These are phyloP conservation scores for Paraurostyla sp. DNA, from an alignment of 73 alveolate species.

Conservation along the genomic window DNA sequence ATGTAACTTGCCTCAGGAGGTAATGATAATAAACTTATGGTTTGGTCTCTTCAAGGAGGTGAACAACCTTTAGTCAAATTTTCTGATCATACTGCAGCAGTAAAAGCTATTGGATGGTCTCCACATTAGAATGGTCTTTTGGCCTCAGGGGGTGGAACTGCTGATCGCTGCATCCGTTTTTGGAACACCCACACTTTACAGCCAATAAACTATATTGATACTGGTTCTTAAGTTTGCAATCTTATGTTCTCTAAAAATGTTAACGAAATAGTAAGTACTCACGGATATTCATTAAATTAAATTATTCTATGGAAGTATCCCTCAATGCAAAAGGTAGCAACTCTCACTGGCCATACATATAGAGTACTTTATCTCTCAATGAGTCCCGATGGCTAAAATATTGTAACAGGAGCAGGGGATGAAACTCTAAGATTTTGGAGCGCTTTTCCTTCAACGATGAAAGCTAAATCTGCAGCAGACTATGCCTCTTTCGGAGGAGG, in stretches of 20 bases:
- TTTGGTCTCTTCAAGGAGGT: slow-evolving; percentile 83
- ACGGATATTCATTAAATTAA: slow-evolving; percentile 94
- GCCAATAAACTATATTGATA: slow-evolving; percentile 86
- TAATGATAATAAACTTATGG: slow-evolving; percentile 91
- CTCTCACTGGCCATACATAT: slow-evolving; percentile 95
- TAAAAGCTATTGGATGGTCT: slow-evolving; percentile 98
- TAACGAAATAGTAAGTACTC: slow-evolving; percentile 96
- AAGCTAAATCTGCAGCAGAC: background rate
- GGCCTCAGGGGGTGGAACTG: slow-evolving; percentile 98
- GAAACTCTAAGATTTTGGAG: slow-evolving; percentile 98
- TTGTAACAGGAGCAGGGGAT: slow-evolving; percentile 98
- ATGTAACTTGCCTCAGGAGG: slow-evolving; percentile 95
- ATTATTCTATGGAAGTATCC: slow-evolving; percentile 97
- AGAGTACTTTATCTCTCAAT: slow-evolving; percentile 95
- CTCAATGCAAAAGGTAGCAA: slow-evolving; percentile 90
- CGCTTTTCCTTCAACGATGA: slow-evolving; percentile 84
- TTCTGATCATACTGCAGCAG: slow-evolving; percentile 96
- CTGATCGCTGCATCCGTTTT: slow-evolving; percentile 96
- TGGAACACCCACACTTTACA: slow-evolving; percentile 93
- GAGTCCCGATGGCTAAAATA: slow-evolving; percentile 95
- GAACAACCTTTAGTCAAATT: slow-evolving; percentile 75
- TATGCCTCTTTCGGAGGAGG: background rate
- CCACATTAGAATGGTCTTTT: slow-evolving; percentile 94
- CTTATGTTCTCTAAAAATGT: slow-evolving; percentile 91
- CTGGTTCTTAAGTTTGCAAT: slow-evolving; percentile 96